Evolutionary conservation across 2,329 filamentous ascomycete species (phyloP).

Genomic region (Escovopsis sp.): DNA sequence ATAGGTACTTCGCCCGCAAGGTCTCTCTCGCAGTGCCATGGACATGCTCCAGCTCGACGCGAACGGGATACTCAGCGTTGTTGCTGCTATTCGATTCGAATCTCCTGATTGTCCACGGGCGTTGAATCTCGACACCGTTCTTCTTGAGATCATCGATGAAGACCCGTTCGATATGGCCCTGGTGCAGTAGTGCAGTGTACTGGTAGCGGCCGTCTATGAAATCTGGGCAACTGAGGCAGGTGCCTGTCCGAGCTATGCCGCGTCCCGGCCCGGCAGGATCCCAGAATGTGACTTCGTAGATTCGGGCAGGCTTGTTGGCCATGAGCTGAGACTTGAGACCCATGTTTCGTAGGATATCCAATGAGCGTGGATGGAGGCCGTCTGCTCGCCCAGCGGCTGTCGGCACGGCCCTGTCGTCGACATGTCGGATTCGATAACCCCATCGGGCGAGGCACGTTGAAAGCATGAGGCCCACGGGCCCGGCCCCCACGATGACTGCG

Average conservation of each 20-base stretch:
- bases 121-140: constrained; percentile 44
- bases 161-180: constrained; percentile 56
- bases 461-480: constrained; percentile 75
- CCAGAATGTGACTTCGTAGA: constrained; percentile 67
- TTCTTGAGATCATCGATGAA: constrained; percentile 52
- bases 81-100: constrained; percentile 43
- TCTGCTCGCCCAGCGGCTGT: constrained; percentile 78
- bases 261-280: constrained; percentile 41
- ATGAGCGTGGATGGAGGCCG: constrained; percentile 78
- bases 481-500: constrained; percentile 72
- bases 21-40: constrained; percentile 58
- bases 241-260: constrained; percentile 50
- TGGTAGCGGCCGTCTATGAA: constrained; percentile 64
- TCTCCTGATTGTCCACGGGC: constrained; percentile 49
- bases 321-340: constrained; percentile 78
- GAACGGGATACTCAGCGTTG: constrained; percentile 58
- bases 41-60: constrained; percentile 62
- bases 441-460: constrained; percentile 80
- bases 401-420: constrained; percentile 77
- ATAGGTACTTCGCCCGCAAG: constrained; percentile 53
- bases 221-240: constrained; percentile 76
- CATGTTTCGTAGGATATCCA: constrained; percentile 80
- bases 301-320: constrained; percentile 72
- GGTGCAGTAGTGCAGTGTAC: constrained; percentile 56
- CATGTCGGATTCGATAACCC: constrained; percentile 92